Conservation (phyloP, 805 yeast genomes). For the Wickerhamiella brachini region DNA sequence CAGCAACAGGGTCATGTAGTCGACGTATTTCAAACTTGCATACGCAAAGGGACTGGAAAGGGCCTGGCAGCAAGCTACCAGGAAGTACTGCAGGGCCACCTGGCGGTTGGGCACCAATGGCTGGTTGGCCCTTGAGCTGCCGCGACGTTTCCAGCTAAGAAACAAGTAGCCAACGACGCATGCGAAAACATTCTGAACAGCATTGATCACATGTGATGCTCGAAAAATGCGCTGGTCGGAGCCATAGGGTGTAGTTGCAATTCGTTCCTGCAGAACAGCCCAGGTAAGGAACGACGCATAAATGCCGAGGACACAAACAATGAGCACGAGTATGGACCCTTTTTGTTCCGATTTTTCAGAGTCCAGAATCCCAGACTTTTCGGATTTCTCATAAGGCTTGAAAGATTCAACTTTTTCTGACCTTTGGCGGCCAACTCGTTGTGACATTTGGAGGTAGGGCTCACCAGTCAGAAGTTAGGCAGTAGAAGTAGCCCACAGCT, state of each 20-base stretch:
- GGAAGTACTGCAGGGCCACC: constrained; percentile 15
- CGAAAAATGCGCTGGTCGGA: constrained; percentile 40
- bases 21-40: constrained; percentile 66
- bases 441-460: too few species aligned
- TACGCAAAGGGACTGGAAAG: constrained; percentile 75
- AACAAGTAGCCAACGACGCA: constrained; percentile 52
- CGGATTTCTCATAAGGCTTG: too few species aligned
- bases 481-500: too few species aligned
- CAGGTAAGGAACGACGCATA: constrained; percentile 80
- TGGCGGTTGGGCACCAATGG: constrained; percentile 12
- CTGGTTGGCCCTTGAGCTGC: constrained; percentile 16
- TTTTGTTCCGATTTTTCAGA: background rate
- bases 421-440: too few species aligned
- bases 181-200: constrained; percentile 63
- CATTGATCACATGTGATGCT: constrained; percentile 66
- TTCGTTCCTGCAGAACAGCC: constrained; percentile 85
- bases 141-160: constrained; percentile 24
- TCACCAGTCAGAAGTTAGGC: too few species aligned
- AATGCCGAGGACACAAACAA: constrained; percentile 43
- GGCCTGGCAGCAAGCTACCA: constrained; percentile 44
- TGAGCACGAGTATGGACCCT: constrained; percentile 1
- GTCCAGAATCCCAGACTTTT: background rate
- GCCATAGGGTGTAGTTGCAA: constrained; percentile 65
- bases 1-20: constrained; percentile 66
- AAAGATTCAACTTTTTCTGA: too few species aligned